Evolutionary conservation across 2,329 filamentous ascomycete genomes (phyloP), one percentile per base, ranked within the genome.

Genomic region (Drechslerella coelobrocha): DNA sequence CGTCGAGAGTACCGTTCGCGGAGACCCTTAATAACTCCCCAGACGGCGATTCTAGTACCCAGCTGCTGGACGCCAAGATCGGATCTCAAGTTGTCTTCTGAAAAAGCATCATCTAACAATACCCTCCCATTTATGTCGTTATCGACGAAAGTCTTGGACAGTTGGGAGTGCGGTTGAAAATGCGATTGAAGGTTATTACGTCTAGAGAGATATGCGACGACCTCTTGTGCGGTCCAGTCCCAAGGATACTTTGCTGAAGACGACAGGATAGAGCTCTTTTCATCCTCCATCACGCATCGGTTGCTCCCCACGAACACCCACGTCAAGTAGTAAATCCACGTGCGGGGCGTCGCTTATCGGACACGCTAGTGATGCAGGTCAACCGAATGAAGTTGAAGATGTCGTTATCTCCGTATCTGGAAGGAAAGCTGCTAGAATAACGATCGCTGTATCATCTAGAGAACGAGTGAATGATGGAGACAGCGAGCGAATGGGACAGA

Each of bases 181-280:
- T 61, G 52, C 5, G 12, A 14, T 4, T 34, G 37, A 6, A 63
- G 51, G 7, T 17, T 27, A 1, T 37, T 37, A 5, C 59, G 26
- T 48, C 34, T 24, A 12, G 43, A 56, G 0, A 71, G 26, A 19
- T 54, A 71, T 1, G 6, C 3, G 12, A 71, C 59, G 8, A 63
- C 59, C 21, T 71, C 66, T 29, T 59, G 19, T 14, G 66, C 37
- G 0, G 45, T 24, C 66, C 59, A 71, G 2, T 71, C 21, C 39
- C 55, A 47, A 1, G 66, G 66, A 41, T 60, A 60, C 37, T 71
- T 71, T 14, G 51, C 59, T 1, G 8, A 23, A 2, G 54, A 2
- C 10, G 19, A 23, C 1, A 34, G 10, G 7, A 12, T n/a, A 10
- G 50, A 31, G 12, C 29, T 12, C 6, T 31, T 12, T 12, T 31